Evolutionary conservation across 352 stramenopile genomes (phyloP), one percentile per base, ranked within the genome.

Genomic region (Pythium utonaiense): DNA sequence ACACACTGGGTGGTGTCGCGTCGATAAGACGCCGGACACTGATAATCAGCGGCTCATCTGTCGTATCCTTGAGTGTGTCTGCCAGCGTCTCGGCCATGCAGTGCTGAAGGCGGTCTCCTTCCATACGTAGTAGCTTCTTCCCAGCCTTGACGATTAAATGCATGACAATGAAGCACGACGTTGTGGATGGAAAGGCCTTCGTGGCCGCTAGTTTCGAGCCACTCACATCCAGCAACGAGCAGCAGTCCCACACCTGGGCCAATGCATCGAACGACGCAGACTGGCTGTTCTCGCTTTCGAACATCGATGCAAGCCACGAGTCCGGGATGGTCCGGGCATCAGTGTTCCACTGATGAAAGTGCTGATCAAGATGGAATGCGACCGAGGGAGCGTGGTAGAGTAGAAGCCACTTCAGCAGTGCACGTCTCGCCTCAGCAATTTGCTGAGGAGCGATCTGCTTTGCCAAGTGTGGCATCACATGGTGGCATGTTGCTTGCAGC

Each of bases 291-390:
- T 87, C 71, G 6, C 56, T 73, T 54, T 94, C 85, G 30, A 92
- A 92, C 60, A 94, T 79, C 3, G 85, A 93, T 10, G 60, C 62
- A n/a, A 94, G 22, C 85, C 85, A 94, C 22, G 77, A 71, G 44
- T 91, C 80, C 5, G 75, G 74, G 27, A 94, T 74, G 14, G 71
- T 71, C 1, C 58, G 58, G 44, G 53, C 12, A 28, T 69, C 65
- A 19, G 78, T 62, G 41, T 77, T 78, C 85, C 85, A 93, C 21
- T 76, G 73, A 16, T 81, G 74, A 22, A 89, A 91, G 41, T 89
- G 73, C 34, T 91, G 74, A 28, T 87, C 79, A n/a, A 95, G 65
- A 51, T 95, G 79, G 28, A 85, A 81, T n/a, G 81, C 78, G 21
- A 92, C 64, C 10, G 60, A 58, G 33, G 85, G 83, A 0, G 78